Base-by-base conservation (phyloP, 73 alveolate species). In the Tetrahymena elliotti region DNA sequence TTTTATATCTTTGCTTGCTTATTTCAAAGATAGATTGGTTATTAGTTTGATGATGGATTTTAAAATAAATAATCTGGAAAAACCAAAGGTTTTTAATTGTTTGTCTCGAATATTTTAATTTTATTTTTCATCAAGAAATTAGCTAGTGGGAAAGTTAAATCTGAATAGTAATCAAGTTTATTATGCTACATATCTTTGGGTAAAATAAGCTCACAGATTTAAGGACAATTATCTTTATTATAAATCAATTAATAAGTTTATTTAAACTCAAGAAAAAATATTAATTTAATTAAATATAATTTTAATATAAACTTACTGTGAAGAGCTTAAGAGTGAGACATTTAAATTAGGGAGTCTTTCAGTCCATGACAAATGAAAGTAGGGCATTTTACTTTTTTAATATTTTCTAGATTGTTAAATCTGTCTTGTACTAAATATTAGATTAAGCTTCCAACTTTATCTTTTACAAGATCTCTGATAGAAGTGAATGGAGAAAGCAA, bases 401-500 rank as follows among this genome's bases (percentile, higher is more conserved):
- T 98, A 33, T 94, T 20, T 38, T 96, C 93, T 6, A 97, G 93
- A 95, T 96, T 96, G 39, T 96, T 97, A 92, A 96, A 97, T 33
- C 96, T 94, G 13, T 96, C 96, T 33, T 92, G 92, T 24, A 97
- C 94, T 3, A 96, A 68, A 10, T 84, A 54, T 27, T 93, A 94
- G 18, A 96, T 94, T 96, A 93, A 94, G 31, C 92, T 34, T 34
- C 97, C 96, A 94, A 94, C 36, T 34, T 93, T 83, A 94, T 96
- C 98, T 94, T 95, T 38, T 4, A 95, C 97, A 6, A 95, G 96
- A 18, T 96, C 98, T 83, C 97, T 94, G 15, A 97, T 53, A 7
- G 97, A 96, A 7, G 97, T 98, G 54, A 95, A 98, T 52, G 98
- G 98, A n/a, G 98, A 97, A 98, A 98, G 96, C 36, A 98, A 94